phyloP scores from a whole-genome alignment of 352 stramenopile genomes.

The Saprolegnia diclina region DNA sequence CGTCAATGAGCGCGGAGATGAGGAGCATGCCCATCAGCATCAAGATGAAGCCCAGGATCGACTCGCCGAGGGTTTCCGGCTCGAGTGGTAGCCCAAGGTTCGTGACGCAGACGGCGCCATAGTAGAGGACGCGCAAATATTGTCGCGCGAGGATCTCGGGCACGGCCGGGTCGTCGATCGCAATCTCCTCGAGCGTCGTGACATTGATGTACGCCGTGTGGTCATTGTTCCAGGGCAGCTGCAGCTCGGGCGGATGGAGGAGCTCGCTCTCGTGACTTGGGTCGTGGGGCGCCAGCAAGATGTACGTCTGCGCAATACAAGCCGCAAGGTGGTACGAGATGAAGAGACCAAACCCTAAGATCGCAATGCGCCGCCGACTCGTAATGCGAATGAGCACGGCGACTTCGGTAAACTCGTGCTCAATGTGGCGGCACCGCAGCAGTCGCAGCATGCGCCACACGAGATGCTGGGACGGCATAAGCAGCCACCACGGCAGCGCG shows the following conservation, averaged over 20 bases:
- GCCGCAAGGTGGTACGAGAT: slow-evolving; percentile 20
- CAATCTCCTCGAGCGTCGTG: neutral
- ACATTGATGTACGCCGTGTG: neutral
- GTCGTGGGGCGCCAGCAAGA: neutral
- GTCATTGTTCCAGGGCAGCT: neutral
- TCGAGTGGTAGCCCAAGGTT: slow-evolving; percentile 12
- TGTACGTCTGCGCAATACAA: slow-evolving; percentile 7
- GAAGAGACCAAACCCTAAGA: slow-evolving; percentile 9
- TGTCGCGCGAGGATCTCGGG: neutral
- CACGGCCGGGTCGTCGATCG: slow-evolving; percentile 3
- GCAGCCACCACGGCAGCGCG: slow-evolving; percentile 19
- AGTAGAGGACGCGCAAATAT: slow-evolving; percentile 1
- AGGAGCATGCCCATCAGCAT: slow-evolving; percentile 23
- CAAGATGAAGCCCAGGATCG: neutral
- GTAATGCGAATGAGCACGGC: slow-evolving; percentile 1
- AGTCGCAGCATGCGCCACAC: slow-evolving; percentile 7
- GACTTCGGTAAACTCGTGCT: slow-evolving; percentile 13
- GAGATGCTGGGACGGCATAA: neutral
- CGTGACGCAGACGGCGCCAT: slow-evolving; percentile 15
- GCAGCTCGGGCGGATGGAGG: neutral
- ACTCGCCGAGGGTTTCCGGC: slow-evolving; percentile 3
- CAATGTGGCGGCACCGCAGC: neutral
- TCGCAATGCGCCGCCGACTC: slow-evolving; percentile 5
- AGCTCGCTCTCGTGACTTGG: neutral
- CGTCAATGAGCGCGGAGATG: slow-evolving; percentile 21